These are phyloP conservation scores for Herpetomonas samuelpessoai DNA, from an alignment of 208 protist species.

Conservation along the genomic window DNA sequence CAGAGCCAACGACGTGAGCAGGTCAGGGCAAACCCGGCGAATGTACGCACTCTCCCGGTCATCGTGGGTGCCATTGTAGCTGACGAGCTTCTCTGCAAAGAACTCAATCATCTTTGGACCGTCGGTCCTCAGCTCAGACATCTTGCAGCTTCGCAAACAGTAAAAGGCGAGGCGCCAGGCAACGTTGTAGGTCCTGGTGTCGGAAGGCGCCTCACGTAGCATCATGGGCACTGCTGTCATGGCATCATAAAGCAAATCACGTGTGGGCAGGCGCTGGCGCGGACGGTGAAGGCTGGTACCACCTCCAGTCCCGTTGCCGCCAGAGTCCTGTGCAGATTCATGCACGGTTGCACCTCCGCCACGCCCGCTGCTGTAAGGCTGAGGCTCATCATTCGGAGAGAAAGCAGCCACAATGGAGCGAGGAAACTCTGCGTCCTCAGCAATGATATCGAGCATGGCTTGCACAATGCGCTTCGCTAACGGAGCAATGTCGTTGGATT, in stretches of 20 bases:
- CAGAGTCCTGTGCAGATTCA: too few species aligned
- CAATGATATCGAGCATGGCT: constrained; percentile 48
- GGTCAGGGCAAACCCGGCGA: constrained; percentile 42
- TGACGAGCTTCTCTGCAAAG: constrained; percentile 42
- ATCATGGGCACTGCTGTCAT: constrained; percentile 58
- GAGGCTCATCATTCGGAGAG: constrained; percentile 19
- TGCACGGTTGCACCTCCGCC: too few species aligned
- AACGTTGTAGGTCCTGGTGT: constrained; percentile 48
- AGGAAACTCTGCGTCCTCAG: constrained; percentile 55
- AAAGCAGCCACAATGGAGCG: constrained; percentile 35
- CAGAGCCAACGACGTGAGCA: constrained; percentile 44
- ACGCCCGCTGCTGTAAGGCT: too few species aligned
- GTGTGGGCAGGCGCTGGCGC: constrained; percentile 2
- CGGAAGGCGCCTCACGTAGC: constrained; percentile 37
- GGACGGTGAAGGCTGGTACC: neutral
- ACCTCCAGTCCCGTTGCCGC: too few species aligned
- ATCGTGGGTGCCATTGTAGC: constrained; percentile 30
- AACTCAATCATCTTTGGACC: constrained; percentile 23
- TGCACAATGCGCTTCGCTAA: constrained; percentile 58
- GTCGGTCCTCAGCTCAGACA: constrained; percentile 14
- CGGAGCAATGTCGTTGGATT: constrained; percentile 23
- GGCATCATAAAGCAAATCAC: constrained; percentile 17
- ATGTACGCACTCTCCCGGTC: constrained; percentile 34
- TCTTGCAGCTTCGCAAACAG: constrained; percentile 36
- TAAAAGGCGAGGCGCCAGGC: constrained; percentile 65